Percentiles rank a stretch among this genome's conserved stretches.
Conservation (phyloP, 2,329 filamentous ascomycete genomes). For the Xylaria sp. region DNA sequence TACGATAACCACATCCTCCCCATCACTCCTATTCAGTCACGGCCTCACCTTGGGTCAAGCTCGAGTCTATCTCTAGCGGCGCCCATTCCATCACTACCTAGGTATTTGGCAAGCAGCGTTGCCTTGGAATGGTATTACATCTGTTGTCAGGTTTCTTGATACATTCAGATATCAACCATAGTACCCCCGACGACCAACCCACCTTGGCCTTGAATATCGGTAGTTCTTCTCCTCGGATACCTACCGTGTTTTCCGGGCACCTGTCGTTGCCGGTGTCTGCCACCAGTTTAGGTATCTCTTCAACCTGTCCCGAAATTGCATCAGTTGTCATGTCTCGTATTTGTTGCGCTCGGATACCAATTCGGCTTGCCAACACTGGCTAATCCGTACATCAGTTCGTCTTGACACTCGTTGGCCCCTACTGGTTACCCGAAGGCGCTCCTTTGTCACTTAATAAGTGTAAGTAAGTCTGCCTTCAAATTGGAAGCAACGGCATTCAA, state of each 20-base stretch:
- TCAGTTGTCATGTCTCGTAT: not conserved
- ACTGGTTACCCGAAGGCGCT: not conserved
- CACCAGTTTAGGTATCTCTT: not conserved
- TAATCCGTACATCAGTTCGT: not conserved
- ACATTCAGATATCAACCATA: slow-evolving; percentile 13
- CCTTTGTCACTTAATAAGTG: not conserved
- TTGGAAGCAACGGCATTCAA: not conserved
- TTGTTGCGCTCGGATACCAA: not conserved
- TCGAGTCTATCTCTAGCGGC: slow-evolving; percentile 16
- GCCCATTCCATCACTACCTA: slow-evolving; percentile 3
- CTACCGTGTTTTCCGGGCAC: not conserved
- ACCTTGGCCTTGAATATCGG: not conserved
- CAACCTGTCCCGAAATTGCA: not conserved
- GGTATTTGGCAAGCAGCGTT: slow-evolving; percentile 12
- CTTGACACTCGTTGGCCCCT: not conserved
- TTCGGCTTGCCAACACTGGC: not conserved
- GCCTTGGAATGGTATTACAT: slow-evolving; percentile 19
- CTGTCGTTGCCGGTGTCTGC: not conserved
- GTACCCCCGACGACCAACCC: not conserved
- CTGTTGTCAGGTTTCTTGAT: slow-evolving; percentile 5
- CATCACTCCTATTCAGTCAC: slow-evolving; percentile 12
- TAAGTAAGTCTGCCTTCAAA: not conserved
- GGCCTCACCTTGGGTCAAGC: slow-evolving; percentile 15
- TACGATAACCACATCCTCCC: slow-evolving; percentile 1
- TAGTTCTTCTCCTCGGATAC: not conserved